A percentile compares a stretch with the other conserved stretches of the same genome.
These are phyloP conservation scores for Fusarium sp. DNA, from an alignment of 2,329 filamentous ascomycete species.

Conservation along the genomic window DNA sequence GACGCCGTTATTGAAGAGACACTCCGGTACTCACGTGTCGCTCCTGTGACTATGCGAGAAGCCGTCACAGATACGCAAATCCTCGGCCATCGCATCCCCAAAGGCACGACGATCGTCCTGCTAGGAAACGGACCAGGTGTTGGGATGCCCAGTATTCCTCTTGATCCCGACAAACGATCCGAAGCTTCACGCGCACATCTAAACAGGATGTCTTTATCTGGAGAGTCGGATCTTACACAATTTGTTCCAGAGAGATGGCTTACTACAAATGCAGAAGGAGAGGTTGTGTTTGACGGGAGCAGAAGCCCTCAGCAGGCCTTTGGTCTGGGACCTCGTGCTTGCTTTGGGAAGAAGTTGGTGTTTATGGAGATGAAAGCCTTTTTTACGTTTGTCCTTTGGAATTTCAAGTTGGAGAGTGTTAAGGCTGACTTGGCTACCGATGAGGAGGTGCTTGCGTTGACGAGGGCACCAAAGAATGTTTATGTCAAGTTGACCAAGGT, in stretches of 20 bases:
- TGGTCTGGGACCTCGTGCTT: constrained; percentile 31
- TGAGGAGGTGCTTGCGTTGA: constrained; percentile 21
- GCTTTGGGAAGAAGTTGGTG: constrained; percentile 37
- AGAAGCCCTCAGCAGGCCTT: constrained; percentile 20
- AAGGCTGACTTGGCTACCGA: constrained; percentile 10
- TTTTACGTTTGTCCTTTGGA: constrained; percentile 21
- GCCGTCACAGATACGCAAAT: constrained; percentile 49
- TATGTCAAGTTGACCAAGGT: constrained; percentile 6
- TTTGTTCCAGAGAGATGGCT: constrained; percentile 55
- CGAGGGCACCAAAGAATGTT: constrained; percentile 25
- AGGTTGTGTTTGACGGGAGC: too few species aligned
- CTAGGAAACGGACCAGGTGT: constrained; percentile 42
- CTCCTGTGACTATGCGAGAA: constrained; percentile 44
- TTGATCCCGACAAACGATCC: constrained; percentile 26
- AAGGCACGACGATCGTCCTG: constrained; percentile 48
- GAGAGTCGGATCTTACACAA: constrained; percentile 31
- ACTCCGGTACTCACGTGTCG: constrained; percentile 45
- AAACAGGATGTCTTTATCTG: constrained; percentile 28
- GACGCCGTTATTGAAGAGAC: constrained; percentile 54
- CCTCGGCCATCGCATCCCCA: constrained; percentile 49
- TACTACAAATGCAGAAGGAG: neutral
- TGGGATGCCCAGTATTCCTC: constrained; percentile 38
- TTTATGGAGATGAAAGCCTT: constrained; percentile 31
- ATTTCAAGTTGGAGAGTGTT: neutral
- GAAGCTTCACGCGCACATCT: neutral